Conservation (phyloP, 225 moss, liverwort and hornwort genomes). For the Physcomitrellopsis africana region DNA sequence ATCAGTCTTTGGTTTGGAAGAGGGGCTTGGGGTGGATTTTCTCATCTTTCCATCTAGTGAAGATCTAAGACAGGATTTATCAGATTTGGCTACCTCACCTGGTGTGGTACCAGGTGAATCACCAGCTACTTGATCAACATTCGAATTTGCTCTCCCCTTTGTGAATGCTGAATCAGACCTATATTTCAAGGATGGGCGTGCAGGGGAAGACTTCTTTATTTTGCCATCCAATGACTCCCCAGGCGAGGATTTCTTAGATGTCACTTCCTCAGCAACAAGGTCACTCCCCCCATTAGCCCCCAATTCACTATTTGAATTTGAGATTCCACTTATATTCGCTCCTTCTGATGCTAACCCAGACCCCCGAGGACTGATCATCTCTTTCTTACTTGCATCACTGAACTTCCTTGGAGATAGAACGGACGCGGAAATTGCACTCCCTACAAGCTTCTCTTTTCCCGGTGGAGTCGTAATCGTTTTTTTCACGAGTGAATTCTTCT, state of each 20-base stretch:
- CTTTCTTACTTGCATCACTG: slow-evolving; percentile 37
- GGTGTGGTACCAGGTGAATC: slow-evolving; percentile 1
- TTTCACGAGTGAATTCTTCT: slow-evolving; percentile 35
- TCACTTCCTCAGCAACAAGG: slow-evolving; percentile 20
- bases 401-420: slow-evolving; percentile 35
- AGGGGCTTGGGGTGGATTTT: slow-evolving; percentile 28
- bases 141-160: slow-evolving; percentile 25
- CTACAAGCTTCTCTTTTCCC: slow-evolving; percentile 43
- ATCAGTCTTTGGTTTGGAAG: slow-evolving; percentile 30
- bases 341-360: slow-evolving; percentile 24
- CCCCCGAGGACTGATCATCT: slow-evolving; percentile 30
- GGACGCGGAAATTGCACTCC: slow-evolving; percentile 24
- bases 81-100: slow-evolving; percentile 14
- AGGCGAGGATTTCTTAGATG: slow-evolving; percentile 38
- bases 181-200: slow-evolving; percentile 25
- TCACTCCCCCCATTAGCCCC: slow-evolving; percentile 17
- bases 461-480: slow-evolving; percentile 33
- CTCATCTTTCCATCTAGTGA: slow-evolving; percentile 25
- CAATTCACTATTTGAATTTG: slow-evolving; percentile 23
- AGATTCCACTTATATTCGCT: slow-evolving; percentile 28
- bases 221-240: slow-evolving; percentile 37
- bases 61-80: slow-evolving; percentile 21
- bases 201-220: slow-evolving; percentile 36
- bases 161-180: slow-evolving; percentile 1
- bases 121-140: slow-evolving; percentile 2